A percentile compares a stretch with the other conserved stretches of the same genome.
Evolutionary conservation across 2,329 filamentous ascomycete genomes (phyloP).

Genomic region (Xylariaceae sp.): DNA sequence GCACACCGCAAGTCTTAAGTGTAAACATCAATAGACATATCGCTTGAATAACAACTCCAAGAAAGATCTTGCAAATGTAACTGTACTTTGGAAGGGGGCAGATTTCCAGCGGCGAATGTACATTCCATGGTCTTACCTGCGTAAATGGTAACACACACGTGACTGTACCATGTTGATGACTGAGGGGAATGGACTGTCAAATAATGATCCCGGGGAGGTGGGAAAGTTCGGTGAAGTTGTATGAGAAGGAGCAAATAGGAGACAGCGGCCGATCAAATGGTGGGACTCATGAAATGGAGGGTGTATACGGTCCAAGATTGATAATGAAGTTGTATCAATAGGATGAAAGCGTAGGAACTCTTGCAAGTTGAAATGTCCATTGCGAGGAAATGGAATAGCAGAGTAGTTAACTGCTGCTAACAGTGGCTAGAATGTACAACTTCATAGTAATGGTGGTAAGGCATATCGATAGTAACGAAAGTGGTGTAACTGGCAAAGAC

Average conservation of each 20-base stretch:
- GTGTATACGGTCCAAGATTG: too few species aligned
- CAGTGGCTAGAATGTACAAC: background rate
- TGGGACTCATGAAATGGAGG: too few species aligned
- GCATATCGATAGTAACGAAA: background rate
- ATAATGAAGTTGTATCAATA: too few species aligned
- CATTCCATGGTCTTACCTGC: conserved; percentile 8
- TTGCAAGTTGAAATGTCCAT: conserved; percentile 2
- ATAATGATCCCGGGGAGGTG: background rate
- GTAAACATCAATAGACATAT: too few species aligned
- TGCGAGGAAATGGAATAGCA: background rate
- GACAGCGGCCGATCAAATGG: too few species aligned
- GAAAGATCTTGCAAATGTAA: too few species aligned
- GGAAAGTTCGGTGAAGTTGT: background rate
- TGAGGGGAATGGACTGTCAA: background rate
- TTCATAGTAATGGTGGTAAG: background rate
- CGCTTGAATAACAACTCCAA: too few species aligned
- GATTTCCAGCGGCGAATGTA: too few species aligned
- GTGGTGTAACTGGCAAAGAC: background rate
- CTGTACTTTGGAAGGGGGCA: too few species aligned
- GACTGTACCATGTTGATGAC: background rate
- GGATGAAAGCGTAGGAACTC: too few species aligned
- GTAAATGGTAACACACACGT: background rate
- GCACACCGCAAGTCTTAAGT: too few species aligned
- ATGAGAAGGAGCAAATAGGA: too few species aligned
- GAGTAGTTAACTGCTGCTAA: background rate